Evolutionary conservation across 129 eudicot genomes (phyloP), one percentile per base, ranked within the genome.

Genomic region (Kitagawia praeruptora): DNA sequence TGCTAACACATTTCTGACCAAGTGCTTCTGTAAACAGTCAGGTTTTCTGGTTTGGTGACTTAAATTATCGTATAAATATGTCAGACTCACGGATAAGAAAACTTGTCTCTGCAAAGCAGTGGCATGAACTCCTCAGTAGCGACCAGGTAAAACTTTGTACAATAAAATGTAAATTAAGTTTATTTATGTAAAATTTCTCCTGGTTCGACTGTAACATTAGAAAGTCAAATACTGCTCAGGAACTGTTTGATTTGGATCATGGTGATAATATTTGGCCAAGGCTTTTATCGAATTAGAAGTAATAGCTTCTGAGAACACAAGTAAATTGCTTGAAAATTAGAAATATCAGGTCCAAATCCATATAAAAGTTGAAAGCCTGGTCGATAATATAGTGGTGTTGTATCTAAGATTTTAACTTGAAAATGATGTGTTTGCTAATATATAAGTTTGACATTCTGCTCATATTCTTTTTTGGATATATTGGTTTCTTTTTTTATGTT

Each of bases 41-140:
- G 81, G 89, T 96, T 87, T 90, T 96, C 89, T 96, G 99, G 99
- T 96, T 96, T 69, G 99, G 99, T 4, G 99, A 96, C 82, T 83
- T 96, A 89, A 96, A 96, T 79, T 96, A 96, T 80, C 99, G 99
- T 42, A 86, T 96, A 86, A 96, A 92, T 82, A 85, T 92, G 93
- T 77, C 71, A 83, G 99, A 92, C 75, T 85, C 83, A 40, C 91
- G 92, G 76, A 89, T 90, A 66, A 83, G 98, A 82, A 92, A 89
- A 82, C 97, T 90, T 39, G 95, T 92, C 61, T 89, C 91, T 71
- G 67, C 66, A 53, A 87, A 87, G 82, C 83, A 89, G 75, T 96
- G 99, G 98, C 83, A 83, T 67, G 91, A 87, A 81, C 92, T 96
- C 46, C 96, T 96, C 46, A 70, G 81, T 81, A 74, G 82, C 9